Conservation (phyloP, 2,329 filamentous ascomycete genomes). For the Elsinoe ampelina region DNA sequence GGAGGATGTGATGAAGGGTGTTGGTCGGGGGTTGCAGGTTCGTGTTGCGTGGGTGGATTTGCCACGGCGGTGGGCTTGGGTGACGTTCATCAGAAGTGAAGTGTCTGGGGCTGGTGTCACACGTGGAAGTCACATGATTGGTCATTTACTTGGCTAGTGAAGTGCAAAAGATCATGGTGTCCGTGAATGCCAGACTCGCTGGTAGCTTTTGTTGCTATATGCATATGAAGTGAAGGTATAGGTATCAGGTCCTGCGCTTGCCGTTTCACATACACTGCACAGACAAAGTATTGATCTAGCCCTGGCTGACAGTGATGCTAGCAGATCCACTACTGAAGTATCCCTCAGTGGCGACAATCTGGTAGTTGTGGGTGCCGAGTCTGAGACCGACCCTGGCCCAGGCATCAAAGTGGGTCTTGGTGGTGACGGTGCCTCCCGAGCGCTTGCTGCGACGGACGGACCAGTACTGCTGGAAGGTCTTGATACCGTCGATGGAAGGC, state of each 20-base stretch:
- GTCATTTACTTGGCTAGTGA: too few species aligned
- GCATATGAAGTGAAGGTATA: slow-evolving; percentile 2
- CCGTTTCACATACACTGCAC: background rate
- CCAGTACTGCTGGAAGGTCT: slow-evolving; percentile 48
- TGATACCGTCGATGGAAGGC: slow-evolving; percentile 46
- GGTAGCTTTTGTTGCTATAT: background rate
- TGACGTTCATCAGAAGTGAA: too few species aligned
- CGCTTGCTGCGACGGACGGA: slow-evolving; percentile 43
- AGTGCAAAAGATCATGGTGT: too few species aligned
- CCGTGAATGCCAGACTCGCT: background rate
- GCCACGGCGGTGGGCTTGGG: background rate
- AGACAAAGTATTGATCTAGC: slow-evolving; percentile 4
- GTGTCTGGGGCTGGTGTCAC: too few species aligned
- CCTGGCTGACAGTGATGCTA: slow-evolving; percentile 27
- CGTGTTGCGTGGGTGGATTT: background rate
- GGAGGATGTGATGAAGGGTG: background rate
- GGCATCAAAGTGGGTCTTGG: slow-evolving; percentile 44
- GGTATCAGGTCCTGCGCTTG: background rate
- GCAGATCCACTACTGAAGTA: slow-evolving; percentile 34
- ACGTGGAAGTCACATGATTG: too few species aligned
- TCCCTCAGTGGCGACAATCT: slow-evolving; percentile 42
- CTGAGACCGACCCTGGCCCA: slow-evolving; percentile 43
- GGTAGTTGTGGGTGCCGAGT: slow-evolving; percentile 43
- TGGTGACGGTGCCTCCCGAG: slow-evolving; percentile 42
- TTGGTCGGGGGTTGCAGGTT: background rate